A percentile compares a stretch with the other conserved stretches of the same genome.
These are phyloP conservation scores for Termitomyces sp. DNA, from an alignment of 768 basidiomycete species.

Conservation along the genomic window DNA sequence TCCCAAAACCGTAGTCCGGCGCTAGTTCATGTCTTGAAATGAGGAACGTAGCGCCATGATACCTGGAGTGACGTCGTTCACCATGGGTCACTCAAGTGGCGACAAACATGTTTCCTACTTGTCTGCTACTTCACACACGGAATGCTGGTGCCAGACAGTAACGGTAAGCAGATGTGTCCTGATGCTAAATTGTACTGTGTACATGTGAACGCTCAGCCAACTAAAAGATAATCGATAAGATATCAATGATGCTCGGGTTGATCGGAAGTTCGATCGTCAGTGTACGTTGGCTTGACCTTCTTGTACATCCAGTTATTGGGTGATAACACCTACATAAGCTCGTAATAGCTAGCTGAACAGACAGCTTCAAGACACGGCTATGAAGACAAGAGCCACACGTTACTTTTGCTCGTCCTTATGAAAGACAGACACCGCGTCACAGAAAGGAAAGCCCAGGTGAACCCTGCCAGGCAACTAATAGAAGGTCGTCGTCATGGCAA, in stretches of 20 bases:
- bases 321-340: not conserved
- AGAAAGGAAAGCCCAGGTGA: not conserved
- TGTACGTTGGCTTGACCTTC: no score
- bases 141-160: not conserved
- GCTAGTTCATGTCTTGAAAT: conserved; percentile 64
- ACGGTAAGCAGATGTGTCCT: not conserved
- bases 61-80: conserved; percentile 18
- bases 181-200: not conserved
- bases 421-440: not conserved
- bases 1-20: conserved; percentile 30
- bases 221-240: no score
- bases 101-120: not conserved
- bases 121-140: not conserved
- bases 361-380: not conserved
- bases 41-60: conserved; percentile 56
- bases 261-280: not conserved
- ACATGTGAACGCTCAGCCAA: not conserved
- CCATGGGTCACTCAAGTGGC: not conserved
- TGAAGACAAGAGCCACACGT: no score
- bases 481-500: not conserved
- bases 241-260: not conserved
- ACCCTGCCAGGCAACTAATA: not conserved
- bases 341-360: no score
- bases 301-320: not conserved
- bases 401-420: no score